Conservation (phyloP, 257 asterid genomes). For the Ligustrum vulgare region DNA sequence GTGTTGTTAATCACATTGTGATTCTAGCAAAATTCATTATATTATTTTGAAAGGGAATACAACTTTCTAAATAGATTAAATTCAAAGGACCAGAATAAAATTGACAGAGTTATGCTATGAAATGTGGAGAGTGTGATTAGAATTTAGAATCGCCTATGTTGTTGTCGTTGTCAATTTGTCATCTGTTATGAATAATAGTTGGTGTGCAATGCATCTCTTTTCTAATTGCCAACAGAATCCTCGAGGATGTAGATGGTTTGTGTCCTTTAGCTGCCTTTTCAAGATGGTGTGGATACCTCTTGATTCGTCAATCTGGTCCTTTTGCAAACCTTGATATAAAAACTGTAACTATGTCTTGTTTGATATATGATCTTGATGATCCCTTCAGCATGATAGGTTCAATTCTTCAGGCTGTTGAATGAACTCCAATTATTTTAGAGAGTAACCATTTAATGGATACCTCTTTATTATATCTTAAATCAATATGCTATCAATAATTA, state of each 20-base stretch:
- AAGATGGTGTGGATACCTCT: background rate
- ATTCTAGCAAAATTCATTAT: too few relatives aligned
- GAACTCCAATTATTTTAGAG: background rate
- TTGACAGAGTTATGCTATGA: background rate
- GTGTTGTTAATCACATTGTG: too few relatives aligned
- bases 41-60: background rate
- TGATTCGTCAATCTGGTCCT: constrained; percentile 4
- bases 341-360: background rate
- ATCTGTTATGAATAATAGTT: background rate
- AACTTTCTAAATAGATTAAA: background rate
- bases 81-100: background rate
- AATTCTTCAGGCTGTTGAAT: background rate
- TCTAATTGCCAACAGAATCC: background rate
- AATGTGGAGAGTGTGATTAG: background rate
- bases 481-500: background rate
- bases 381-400: background rate
- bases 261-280: background rate
- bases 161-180: too few relatives aligned
- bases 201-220: background rate
- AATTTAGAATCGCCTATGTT: background rate
- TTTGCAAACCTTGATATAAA: background rate
- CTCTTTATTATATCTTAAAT: background rate
- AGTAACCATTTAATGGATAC: background rate
- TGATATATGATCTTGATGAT: background rate
- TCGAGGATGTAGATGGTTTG: background rate